Base-by-base conservation (phyloP, 179 eudicot species). In the Spinacia oleracea region DNA sequence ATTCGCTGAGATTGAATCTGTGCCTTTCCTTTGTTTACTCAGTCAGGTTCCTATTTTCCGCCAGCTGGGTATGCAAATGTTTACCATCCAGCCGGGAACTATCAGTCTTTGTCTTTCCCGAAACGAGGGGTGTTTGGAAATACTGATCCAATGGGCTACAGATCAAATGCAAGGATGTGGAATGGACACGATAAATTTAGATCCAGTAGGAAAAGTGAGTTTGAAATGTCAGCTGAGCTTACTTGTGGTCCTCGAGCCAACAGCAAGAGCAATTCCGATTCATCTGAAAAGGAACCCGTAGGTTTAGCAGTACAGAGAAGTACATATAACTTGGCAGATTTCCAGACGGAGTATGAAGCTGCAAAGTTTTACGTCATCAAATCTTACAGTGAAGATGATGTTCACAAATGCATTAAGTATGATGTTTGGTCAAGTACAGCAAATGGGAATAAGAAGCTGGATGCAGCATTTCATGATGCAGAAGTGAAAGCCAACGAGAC, bases 351-450 rank as follows among this genome's bases (percentile, higher is more conserved):
- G 45, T 95, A 90, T 77, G 89, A 87, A 21, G 78, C 82, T 75
- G 97, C 97, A 14, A 95, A 90, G 80, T 95, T 93, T 72, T 93
- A 76, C 43, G 86, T 95, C 79, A 91, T 95, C 50, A 95, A 95
- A 83, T 95, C 98, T 4, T 95, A 89, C 71, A 93, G 98, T 84
- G 98, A 95, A 89, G 97, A 93, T 81, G 97, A 95, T 81, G 80
- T 95, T 69, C 98, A 95, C 77, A 95, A 89, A 83, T 89, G 93
- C 81, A 80, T 93, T 62, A 95, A 95, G 73, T 93, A 91, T 79
- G 85, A 88, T 80, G 98, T 95, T 71, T 95, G 98, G 98, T 91
- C 98, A 25, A 95, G 98, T 78, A 95, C 98, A 63, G 89, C 90
- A 1, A 86, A 83, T 80, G 98, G 98, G 43, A 95, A 93, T 72